A percentile compares a stretch with the other conserved stretches of the same genome.
Evolutionary conservation across 768 basidiomycete genomes (phyloP).

Genomic region (Phaffia australis): DNA sequence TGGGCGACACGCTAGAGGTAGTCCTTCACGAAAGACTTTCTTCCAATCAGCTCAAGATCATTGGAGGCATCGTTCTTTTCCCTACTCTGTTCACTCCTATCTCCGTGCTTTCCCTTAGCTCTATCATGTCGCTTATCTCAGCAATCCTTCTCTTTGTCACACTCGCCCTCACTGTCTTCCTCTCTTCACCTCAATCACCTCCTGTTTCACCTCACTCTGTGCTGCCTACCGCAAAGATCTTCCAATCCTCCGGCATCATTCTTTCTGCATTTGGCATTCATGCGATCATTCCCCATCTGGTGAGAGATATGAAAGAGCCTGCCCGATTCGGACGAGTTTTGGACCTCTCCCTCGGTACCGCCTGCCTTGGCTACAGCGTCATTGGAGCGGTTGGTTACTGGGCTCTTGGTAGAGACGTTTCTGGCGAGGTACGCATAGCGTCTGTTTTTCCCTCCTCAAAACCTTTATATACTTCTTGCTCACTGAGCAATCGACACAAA

Average conservation of each 20-base stretch:
- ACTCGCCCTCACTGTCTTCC: neutral
- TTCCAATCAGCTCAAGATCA: no score
- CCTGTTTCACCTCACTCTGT: neutral
- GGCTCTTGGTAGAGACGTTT: slow-evolving; percentile 74
- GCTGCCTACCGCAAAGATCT: slow-evolving; percentile 11
- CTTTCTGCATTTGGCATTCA: slow-evolving; percentile 67
- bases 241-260: neutral
- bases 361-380: slow-evolving; percentile 50
- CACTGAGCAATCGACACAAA: neutral
- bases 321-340: slow-evolving; percentile 62
- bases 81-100: neutral
- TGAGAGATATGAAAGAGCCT: slow-evolving; percentile 78
- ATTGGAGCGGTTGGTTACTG: slow-evolving; percentile 74
- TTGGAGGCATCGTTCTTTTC: no score
- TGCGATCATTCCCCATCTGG: slow-evolving; percentile 79
- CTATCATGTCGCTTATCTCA: slow-evolving; percentile 50
- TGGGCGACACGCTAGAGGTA: no score
- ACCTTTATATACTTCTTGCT: neutral
- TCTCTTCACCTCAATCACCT: slow-evolving; percentile 3
- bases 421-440: slow-evolving; percentile 29
- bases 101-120: slow-evolving; percentile 41
- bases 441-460: neutral
- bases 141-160: neutral
- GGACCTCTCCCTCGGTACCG: slow-evolving; percentile 42
- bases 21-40: no score